Evolutionary conservation across 2,329 filamentous ascomycete genomes (phyloP).

Genomic region (Fusarium sp.): DNA sequence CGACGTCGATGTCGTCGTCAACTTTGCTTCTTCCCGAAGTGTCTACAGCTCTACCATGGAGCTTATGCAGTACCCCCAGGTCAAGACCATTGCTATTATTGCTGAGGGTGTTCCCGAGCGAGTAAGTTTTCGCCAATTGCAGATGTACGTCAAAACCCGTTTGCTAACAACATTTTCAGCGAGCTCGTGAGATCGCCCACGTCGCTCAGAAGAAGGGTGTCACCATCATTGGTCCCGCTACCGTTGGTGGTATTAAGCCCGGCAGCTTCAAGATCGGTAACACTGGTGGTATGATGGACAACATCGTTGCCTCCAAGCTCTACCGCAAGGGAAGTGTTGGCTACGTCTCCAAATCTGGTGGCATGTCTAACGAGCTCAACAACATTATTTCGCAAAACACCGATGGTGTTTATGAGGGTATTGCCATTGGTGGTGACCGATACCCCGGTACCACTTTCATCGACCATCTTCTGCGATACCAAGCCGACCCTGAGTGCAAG

Average conservation of each 20-base stretch:
- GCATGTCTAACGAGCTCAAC: constrained; percentile 98
- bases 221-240: constrained; percentile 98
- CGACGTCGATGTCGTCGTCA: constrained; percentile 97
- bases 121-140: constrained; percentile 65
- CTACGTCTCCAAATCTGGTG: constrained; percentile 99
- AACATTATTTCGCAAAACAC: constrained; percentile 98
- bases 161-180: constrained; percentile 60
- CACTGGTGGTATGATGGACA: constrained; percentile 99
- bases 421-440: constrained; percentile 98
- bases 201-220: constrained; percentile 98
- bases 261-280: constrained; percentile 99
- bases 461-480: constrained; percentile 96
- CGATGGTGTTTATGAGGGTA: constrained; percentile 98
- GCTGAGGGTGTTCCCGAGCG: constrained; percentile 98
- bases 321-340: constrained; percentile 99
- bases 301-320: constrained; percentile 99
- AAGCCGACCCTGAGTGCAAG: constrained; percentile 97
- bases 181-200: constrained; percentile 97
- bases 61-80: constrained; percentile 95
- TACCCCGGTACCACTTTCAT: constrained; percentile 99
- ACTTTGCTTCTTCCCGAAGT: constrained; percentile 98
- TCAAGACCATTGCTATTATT: constrained; percentile 99
- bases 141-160: background rate
- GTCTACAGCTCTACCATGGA: constrained; percentile 99
- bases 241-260: constrained; percentile 99